Conservation (phyloP, 2,329 filamentous ascomycete species). For the Aspergillus amoenus region DNA sequence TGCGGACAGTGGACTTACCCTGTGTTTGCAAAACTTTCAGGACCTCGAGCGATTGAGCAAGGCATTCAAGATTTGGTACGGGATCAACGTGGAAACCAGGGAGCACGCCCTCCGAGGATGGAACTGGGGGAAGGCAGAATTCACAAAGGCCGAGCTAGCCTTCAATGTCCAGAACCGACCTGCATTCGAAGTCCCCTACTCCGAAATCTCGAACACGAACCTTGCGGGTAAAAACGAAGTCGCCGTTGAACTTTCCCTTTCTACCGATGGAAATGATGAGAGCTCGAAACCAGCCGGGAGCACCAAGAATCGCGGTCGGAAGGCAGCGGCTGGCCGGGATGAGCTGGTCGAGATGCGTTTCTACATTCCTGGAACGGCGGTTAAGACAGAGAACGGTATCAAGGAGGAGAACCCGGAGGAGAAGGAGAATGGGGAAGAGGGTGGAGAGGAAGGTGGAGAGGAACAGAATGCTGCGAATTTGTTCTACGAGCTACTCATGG, state of each 20-base stretch:
- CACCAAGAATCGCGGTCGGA: conserved; percentile 74
- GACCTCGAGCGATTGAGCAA: conserved; percentile 89
- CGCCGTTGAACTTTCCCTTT: conserved; percentile 85
- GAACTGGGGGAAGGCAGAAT: conserved; percentile 99
- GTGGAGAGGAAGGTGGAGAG: conserved; percentile 66
- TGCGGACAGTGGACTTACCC: not conserved
- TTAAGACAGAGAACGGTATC: conserved; percentile 67
- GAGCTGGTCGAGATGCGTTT: conserved; percentile 98
- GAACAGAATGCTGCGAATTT: conserved; percentile 93
- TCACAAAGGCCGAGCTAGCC: conserved; percentile 87
- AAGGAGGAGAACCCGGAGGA: conserved; percentile 63
- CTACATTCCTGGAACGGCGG: conserved; percentile 90
- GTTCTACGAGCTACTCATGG: conserved; percentile 98
- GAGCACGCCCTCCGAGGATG: conserved; percentile 94
- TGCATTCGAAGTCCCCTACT: conserved; percentile 94
- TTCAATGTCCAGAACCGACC: conserved; percentile 98
- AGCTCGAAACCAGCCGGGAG: conserved; percentile 72
- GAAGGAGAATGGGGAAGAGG: conserved; percentile 48
- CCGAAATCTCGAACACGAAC: conserved; percentile 97
- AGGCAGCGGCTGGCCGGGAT: conserved; percentile 83
- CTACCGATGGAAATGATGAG: conserved; percentile 69
- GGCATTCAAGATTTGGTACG: conserved; percentile 98
- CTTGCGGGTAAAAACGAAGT: conserved; percentile 97
- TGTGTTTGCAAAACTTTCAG: conserved; percentile 38
- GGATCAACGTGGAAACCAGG: conserved; percentile 83